Percentiles rank a stretch among this genome's conserved stretches.
Evolutionary conservation across 1,284 basidiomycete genomes (phyloP).

Genomic region (Vanrija sp.): DNA sequence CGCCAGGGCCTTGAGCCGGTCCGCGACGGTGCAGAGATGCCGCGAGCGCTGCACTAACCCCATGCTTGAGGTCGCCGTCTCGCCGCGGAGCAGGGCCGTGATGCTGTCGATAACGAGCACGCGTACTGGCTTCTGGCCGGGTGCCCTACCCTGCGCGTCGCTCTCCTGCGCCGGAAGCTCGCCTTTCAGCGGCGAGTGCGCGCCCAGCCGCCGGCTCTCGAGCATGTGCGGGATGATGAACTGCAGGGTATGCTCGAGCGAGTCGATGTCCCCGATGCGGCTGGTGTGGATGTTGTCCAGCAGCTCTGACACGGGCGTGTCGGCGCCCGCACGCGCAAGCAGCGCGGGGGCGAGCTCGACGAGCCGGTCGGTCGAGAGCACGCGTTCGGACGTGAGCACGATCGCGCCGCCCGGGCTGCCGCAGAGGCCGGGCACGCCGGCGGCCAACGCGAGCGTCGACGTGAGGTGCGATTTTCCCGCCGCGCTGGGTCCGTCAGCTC

Average conservation of each 20-base stretch:
- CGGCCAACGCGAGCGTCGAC: constrained; percentile 68
- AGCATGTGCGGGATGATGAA: constrained; percentile 62
- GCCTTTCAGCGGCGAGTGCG: background rate
- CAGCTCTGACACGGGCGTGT: constrained; percentile 20
- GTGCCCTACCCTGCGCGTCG: background rate
- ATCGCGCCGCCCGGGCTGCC: constrained; percentile 59
- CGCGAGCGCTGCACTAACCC: constrained; percentile 67
- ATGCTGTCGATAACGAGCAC: constrained; percentile 77
- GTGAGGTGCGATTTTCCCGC: constrained; percentile 84
- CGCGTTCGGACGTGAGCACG: constrained; percentile 70
- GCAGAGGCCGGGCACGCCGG: constrained; percentile 60
- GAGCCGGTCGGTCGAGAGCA: constrained; percentile 65
- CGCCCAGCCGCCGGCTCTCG: constrained; percentile 14
- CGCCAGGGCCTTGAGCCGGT: constrained; percentile 65
- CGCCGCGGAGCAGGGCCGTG: constrained; percentile 67
- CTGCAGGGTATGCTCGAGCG: constrained; percentile 65
- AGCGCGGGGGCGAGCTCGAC: constrained; percentile 39
- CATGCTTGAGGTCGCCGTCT: constrained; percentile 32
- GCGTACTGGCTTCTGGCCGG: constrained; percentile 37
- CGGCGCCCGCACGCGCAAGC: constrained; percentile 4
- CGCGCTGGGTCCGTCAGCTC: constrained; percentile 55
- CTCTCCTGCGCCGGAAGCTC: background rate
- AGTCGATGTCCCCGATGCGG: constrained; percentile 57
- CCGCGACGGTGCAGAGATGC: constrained; percentile 63
- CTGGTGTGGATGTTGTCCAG: constrained; percentile 66